Evolutionary conservation across 176 grass and related monocot species (phyloP), one percentile per base, ranked within the genome.

Genomic region (Raddia distichophylla): DNA sequence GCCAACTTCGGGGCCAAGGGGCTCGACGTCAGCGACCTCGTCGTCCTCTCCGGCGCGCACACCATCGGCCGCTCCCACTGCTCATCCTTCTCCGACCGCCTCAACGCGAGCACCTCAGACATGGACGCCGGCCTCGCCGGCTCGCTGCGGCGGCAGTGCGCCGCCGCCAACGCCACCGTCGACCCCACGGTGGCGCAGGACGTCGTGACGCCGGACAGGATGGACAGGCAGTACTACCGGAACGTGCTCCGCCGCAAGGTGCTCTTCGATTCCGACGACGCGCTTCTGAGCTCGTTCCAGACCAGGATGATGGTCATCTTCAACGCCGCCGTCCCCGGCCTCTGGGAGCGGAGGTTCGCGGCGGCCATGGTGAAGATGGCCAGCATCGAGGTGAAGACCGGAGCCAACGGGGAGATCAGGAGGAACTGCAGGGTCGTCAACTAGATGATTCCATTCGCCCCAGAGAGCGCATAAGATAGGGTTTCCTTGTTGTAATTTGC

Each of bases 21-120:
- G 3, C 42, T 97, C 18, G 4, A 5, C 17, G 5, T 17, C 5
- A 35, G 84, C 6, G 94, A 97, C 76, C 17, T 97, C 4, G 82
- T 87, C 60, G 44, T 68, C 1, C 89, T 94, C 49, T 90, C 93
- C 3, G 93, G 87, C 9, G 58, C 78, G 11, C 89, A 94, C 90
- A 62, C 78, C 32, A 17, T 94, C 34, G 93, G 93, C 5, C 32
- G 56, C 5, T 71, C 93, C 8, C 90, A 92, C 80, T 94, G 93
- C 74, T 77, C 78, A 0, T 92, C 84, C 52, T 94, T 95, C 90
- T 10, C 35, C 3, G 8, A 27, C 44, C 77, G 78, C 17, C 79
- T 85, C 49, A 42, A 68, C 17, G 43, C 75, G 7, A 71, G 86
- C 0, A 40, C 3, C 37, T 53, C 85, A 14, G 14, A 82, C 87